phyloP scores from a whole-genome alignment of 768 basidiomycete genomes.

The Zangia roseola region DNA sequence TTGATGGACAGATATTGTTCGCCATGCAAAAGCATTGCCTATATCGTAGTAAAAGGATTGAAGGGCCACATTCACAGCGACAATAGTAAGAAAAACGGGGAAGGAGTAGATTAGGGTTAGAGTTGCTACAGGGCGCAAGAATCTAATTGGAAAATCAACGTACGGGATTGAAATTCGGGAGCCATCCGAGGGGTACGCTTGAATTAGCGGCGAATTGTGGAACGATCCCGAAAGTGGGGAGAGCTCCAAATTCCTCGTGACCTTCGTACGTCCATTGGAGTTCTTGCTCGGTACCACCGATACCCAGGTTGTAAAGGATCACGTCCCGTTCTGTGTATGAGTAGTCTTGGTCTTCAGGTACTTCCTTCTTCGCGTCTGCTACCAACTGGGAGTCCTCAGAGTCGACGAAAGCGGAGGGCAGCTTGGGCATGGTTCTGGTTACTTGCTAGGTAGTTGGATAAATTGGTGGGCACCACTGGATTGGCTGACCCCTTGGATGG shows the following conservation, averaged over 20 bases:
- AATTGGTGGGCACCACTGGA: too few species aligned
- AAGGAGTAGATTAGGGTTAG: constrained; percentile 2
- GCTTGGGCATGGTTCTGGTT: constrained; percentile 30
- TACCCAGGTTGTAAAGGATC: constrained; percentile 91
- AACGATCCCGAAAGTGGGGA: constrained; percentile 95
- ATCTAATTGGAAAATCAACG: constrained; percentile 22
- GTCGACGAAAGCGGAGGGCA: constrained; percentile 61
- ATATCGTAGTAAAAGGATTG: background rate
- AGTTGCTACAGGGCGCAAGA: background rate
- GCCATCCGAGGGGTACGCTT: constrained; percentile 72
- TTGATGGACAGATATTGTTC: constrained; percentile 94
- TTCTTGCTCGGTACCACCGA: constrained; percentile 92
- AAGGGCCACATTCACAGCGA: too few species aligned
- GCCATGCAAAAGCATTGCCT: constrained; percentile 97
- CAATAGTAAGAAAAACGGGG: background rate
- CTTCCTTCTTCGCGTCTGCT: constrained; percentile 70
- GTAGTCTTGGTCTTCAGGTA: constrained; percentile 56
- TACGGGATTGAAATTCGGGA: constrained; percentile 94
- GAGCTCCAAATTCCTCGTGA: constrained; percentile 76
- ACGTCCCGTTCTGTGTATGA: constrained; percentile 87
- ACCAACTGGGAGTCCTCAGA: constrained; percentile 83
- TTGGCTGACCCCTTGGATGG: too few species aligned
- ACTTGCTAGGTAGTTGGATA: background rate
- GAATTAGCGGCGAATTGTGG: constrained; percentile 82
- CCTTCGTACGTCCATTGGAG: constrained; percentile 91